These are phyloP conservation scores for Pseudocercospora fuligena DNA, from an alignment of 2,329 filamentous ascomycete genomes.

Conservation along the genomic window DNA sequence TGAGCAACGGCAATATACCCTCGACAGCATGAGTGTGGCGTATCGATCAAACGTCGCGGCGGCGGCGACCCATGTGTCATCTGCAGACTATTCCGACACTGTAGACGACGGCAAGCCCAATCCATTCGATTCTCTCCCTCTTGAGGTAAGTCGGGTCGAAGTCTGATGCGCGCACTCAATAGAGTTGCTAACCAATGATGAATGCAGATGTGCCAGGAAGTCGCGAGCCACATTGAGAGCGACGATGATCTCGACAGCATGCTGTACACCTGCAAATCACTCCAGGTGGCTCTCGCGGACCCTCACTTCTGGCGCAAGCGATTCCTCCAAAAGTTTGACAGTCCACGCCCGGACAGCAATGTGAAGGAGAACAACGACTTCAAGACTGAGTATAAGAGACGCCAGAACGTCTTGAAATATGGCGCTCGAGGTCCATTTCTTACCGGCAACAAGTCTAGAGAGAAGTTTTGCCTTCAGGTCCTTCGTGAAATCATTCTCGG, in stretches of 20 bases:
- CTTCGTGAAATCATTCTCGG: slow-evolving; percentile 52
- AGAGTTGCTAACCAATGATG: background rate
- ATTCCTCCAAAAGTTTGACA: slow-evolving; percentile 51
- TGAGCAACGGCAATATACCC: background rate
- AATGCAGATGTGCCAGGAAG: slow-evolving; percentile 47
- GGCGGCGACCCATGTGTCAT: background rate
- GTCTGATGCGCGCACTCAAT: background rate
- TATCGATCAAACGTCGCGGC: background rate
- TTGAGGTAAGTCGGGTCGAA: slow-evolving; percentile 31
- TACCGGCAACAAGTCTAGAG: slow-evolving; percentile 31
- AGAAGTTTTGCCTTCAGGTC: slow-evolving; percentile 45
- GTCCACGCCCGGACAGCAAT: slow-evolving; percentile 24
- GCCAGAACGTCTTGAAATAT: slow-evolving; percentile 32
- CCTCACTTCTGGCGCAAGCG: slow-evolving; percentile 54
- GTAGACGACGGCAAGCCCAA: slow-evolving; percentile 4
- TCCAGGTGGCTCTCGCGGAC: slow-evolving; percentile 47
- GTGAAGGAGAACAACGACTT: slow-evolving; percentile 38
- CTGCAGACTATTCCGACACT: too few relatives aligned
- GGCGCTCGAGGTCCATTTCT: background rate
- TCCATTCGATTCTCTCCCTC: slow-evolving; percentile 33
- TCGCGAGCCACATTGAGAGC: slow-evolving; percentile 43
- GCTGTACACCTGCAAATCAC: slow-evolving; percentile 45
- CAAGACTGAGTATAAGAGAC: slow-evolving; percentile 44
- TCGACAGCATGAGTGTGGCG: background rate
- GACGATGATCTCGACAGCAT: slow-evolving; percentile 53